Evolutionary conservation across 192 early-diverging fungal genomes (phyloP).

Genomic region (Kappamyces sp.): DNA sequence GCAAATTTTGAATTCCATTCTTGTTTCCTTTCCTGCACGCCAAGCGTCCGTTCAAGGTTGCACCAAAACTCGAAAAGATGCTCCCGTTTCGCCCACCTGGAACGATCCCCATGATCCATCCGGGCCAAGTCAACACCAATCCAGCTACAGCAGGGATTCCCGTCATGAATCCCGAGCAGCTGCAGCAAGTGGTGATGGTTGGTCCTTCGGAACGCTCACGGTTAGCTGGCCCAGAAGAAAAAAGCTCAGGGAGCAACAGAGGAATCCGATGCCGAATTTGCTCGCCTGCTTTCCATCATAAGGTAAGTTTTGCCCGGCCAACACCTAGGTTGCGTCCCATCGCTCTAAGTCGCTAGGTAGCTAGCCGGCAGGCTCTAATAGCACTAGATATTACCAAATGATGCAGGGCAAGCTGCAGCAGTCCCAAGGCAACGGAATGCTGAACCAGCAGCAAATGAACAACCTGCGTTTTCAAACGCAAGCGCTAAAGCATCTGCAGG

Average conservation of each 20-base stretch:
- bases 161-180: neutral
- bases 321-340: neutral
- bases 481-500: constrained; percentile 74
- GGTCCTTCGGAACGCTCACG: neutral
- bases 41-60: too few relatives aligned
- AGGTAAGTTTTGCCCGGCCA: constrained; percentile 25
- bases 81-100: too few relatives aligned
- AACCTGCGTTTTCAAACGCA: constrained; percentile 76
- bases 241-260: constrained; percentile 69
- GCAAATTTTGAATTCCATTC: too few relatives aligned
- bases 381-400: neutral
- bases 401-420: neutral
- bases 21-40: too few relatives aligned
- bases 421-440: constrained; percentile 3
- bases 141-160: too few relatives aligned
- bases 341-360: neutral
- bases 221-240: constrained; percentile 39
- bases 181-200: neutral
- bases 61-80: too few relatives aligned
- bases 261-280: constrained; percentile 68
- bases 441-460: constrained; percentile 54
- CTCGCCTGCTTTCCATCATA: constrained; percentile 57
- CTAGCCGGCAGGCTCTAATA: neutral
- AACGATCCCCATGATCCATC: too few relatives aligned
- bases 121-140: too few relatives aligned